A percentile compares a stretch with the other conserved stretches of the same genome.
Conservation (phyloP, 495 filamentous ascomycete genomes). For the Amniculicola lignicola region DNA sequence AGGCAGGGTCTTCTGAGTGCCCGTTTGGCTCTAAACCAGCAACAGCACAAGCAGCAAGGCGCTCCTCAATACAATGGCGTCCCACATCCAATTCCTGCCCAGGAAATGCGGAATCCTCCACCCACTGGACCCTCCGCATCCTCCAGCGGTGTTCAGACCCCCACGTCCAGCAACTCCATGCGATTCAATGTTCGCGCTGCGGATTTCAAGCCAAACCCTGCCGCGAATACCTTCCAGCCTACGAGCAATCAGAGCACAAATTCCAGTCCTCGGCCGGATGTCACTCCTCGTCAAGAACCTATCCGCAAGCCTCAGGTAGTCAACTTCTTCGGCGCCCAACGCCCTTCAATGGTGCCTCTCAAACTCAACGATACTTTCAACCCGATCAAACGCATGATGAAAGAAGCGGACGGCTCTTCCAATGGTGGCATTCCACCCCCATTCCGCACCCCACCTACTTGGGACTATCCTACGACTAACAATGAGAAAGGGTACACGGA, state of each 20-base stretch:
- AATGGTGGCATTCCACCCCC: conserved; percentile 76
- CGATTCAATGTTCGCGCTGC: conserved; percentile 79
- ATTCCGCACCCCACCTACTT: conserved; percentile 76
- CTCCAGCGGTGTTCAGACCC: conserved; percentile 45
- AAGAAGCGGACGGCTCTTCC: conserved; percentile 50
- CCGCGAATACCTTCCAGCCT: conserved; percentile 76
- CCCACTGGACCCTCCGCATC: conserved; percentile 49
- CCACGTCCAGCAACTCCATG: conserved; percentile 52
- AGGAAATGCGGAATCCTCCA: conserved; percentile 49
- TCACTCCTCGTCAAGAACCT: conserved; percentile 45
- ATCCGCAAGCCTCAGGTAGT: conserved; percentile 48
- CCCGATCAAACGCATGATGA: conserved; percentile 69
- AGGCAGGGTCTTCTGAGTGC: conserved; percentile 44
- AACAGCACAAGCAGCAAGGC: conserved; percentile 50
- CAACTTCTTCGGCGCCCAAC: conserved; percentile 48
- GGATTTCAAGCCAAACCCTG: conserved; percentile 80
- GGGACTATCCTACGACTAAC: conserved; percentile 61
- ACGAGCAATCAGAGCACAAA: conserved; percentile 56
- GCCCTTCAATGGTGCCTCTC: conserved; percentile 55
- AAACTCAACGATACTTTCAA: conserved; percentile 68
- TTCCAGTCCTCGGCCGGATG: conserved; percentile 58
- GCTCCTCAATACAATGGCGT: conserved; percentile 33
- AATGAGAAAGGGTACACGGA: conserved; percentile 70
- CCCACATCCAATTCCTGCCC: conserved; percentile 54
- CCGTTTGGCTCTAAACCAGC: conserved; percentile 55